Evolutionary conservation across 805 yeast species (phyloP).

Genomic region (Kuraishia borneana): DNA sequence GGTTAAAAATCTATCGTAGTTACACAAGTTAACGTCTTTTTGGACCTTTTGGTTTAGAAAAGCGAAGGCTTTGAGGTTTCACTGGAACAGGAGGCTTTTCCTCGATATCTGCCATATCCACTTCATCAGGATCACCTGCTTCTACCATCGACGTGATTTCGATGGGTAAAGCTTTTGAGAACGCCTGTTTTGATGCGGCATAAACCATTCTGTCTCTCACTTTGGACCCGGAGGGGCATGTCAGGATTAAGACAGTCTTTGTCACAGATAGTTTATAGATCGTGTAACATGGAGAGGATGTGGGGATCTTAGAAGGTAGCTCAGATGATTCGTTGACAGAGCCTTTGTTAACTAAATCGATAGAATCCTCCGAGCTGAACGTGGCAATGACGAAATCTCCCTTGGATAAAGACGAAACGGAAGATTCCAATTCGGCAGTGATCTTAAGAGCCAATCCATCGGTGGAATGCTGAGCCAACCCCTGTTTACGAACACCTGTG

Average conservation of each 20-base stretch:
- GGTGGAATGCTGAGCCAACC: constrained; percentile 8
- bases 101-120: constrained; percentile 40
- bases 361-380: constrained; percentile 41
- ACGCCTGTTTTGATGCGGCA: constrained; percentile 67
- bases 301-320: constrained; percentile 20
- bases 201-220: constrained; percentile 89
- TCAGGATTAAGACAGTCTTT: constrained; percentile 52
- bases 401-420: constrained; percentile 7
- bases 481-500: constrained; percentile 6
- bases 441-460: constrained; percentile 6
- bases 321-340: constrained; percentile 11
- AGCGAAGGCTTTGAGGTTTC: constrained; percentile 20
- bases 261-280: constrained; percentile 31
- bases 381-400: constrained; percentile 33
- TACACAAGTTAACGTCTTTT: constrained; percentile 28
- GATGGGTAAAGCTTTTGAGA: constrained; percentile 36
- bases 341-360: constrained; percentile 20
- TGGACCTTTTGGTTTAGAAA: constrained; percentile 63
- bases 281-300: constrained; percentile 46
- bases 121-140: constrained; percentile 63
- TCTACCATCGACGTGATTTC: constrained; percentile 34
- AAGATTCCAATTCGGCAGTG: constrained; percentile 3
- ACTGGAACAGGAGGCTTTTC: constrained; percentile 7
- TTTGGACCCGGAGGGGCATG: constrained; percentile 85
- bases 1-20: not conserved